phyloP scores from a whole-genome alignment of 495 filamentous ascomycete genomes.

The Tuber aestivum region DNA sequence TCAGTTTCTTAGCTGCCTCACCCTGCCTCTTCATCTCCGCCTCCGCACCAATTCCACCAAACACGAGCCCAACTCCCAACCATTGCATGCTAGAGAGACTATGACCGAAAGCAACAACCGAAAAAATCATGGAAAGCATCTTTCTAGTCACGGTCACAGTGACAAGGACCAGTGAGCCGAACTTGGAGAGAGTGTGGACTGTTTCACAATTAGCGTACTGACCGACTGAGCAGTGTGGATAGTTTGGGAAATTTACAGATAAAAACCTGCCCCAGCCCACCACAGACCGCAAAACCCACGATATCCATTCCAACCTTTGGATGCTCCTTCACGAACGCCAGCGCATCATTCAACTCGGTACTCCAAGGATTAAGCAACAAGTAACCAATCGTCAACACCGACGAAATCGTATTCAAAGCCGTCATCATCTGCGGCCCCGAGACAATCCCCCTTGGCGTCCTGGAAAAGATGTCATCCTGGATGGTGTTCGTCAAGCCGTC shows the following conservation, averaged over 20 bases:
- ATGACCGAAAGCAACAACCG: constrained; percentile 91
- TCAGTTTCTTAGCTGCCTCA: constrained; percentile 73
- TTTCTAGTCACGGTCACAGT: constrained; percentile 96
- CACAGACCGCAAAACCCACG: constrained; percentile 83
- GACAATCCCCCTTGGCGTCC: constrained; percentile 33
- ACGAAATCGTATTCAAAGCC: constrained; percentile 84
- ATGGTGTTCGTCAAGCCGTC: constrained; percentile 94
- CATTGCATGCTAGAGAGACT: constrained; percentile 76
- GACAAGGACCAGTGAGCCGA: constrained; percentile 84
- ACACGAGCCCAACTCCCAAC: constrained; percentile 86
- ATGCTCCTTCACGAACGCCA: constrained; percentile 69
- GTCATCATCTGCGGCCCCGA: constrained; percentile 98
- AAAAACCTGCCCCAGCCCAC: constrained; percentile 90
- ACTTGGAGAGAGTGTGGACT: constrained; percentile 88
- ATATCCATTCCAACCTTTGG: constrained; percentile 78
- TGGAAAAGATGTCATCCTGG: constrained; percentile 84
- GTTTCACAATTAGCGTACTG: constrained; percentile 21
- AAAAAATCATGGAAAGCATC: constrained; percentile 98
- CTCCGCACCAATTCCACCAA: constrained; percentile 91
- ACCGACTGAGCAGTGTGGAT: neutral
- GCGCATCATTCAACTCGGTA: constrained; percentile 70
- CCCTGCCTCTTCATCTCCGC: constrained; percentile 72
- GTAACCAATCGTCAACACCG: constrained; percentile 65
- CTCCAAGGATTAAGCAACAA: constrained; percentile 73
- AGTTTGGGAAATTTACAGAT: constrained; percentile 58